Base-by-base conservation (phyloP, 768 basidiomycete species). In the Xanthoconium purpureum region DNA sequence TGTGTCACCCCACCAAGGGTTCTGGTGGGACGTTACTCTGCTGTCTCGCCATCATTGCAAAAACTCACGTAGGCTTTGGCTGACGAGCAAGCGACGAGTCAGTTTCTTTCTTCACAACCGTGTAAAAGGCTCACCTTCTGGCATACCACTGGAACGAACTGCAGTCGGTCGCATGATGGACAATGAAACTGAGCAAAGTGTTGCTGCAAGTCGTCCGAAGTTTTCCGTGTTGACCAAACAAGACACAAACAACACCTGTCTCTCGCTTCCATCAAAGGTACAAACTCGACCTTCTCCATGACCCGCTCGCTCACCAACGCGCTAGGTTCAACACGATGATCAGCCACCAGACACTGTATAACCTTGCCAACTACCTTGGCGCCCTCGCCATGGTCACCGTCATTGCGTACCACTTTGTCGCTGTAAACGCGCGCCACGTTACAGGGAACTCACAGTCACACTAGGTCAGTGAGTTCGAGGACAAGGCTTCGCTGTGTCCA, bases 1-100 rank as follows among this genome's bases (percentile, higher is more conserved):
- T 62, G 79, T 77, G 74, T 89, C 85, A 75, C 93, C 94, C 93
- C 94, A 97, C 94, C 94, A 97, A 50, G 86, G 77, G 73, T 80
- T 88, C 91, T 95, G 69, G 33, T 54, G 46, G 51, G 36, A 44
- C 20, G 42, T 65, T 50, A 57, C n/a, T 56, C 24, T 14, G 36
- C 47, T 24, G 46, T 20, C 15, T n/a, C 36, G 28, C 47, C 39
- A 38, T 29, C n/a, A 40, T 36, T 33, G 48, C 37, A 40, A 50
- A 35, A 47, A 80, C 91, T 82, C 78, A 93, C 91, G 74, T 84
- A 94, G 77, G 79, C 80, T 78, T 89, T 89, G 75, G 82, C 92
- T 93, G 60, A 37, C 50, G 28, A 52, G 39, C 14, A 32, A 37
- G 60, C 30, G 45, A 7, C 18, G 3, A 36, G 47, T 71, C 50